phyloP scores from a whole-genome alignment of 371 early-diverging fungal species.

The Mucor piriformis region DNA sequence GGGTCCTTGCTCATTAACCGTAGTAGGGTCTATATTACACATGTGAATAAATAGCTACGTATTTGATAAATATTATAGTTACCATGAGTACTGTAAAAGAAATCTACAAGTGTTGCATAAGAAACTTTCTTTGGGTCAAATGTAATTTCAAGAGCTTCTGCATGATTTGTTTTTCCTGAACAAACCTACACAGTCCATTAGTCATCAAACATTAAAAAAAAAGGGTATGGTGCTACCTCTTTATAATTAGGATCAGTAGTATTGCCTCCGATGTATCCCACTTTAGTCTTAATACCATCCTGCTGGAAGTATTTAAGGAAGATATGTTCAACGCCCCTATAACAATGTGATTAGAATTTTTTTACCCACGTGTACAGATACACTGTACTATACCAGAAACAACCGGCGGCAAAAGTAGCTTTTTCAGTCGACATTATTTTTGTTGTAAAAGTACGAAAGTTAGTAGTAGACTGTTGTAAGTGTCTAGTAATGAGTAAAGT shows the following conservation, averaged over 20 bases:
- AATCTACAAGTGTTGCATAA: slow-evolving; percentile 74
- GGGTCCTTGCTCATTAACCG: slow-evolving; percentile 42
- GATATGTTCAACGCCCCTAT: slow-evolving; percentile 87
- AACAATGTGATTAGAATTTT: background rate
- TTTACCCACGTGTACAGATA: background rate
- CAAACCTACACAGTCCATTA: slow-evolving; percentile 52
- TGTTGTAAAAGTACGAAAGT: background rate
- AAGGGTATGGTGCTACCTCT: slow-evolving; percentile 39
- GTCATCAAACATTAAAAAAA: background rate
- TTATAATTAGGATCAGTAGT: slow-evolving; percentile 60
- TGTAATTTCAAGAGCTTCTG: slow-evolving; percentile 81
- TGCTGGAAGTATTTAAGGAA: slow-evolving; percentile 65
- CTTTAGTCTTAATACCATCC: slow-evolving; percentile 60
- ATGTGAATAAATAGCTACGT: background rate
- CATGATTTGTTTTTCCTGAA: slow-evolving; percentile 76
- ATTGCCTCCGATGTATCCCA: slow-evolving; percentile 86
- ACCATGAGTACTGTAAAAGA: slow-evolving; percentile 88
- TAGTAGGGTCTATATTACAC: slow-evolving; percentile 36
- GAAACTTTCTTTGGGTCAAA: slow-evolving; percentile 73
- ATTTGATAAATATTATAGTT: slow-evolving; percentile 28
- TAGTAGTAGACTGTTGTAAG: background rate
- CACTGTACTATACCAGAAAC: slow-evolving; percentile 36
- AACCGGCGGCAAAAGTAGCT: slow-evolving; percentile 47
- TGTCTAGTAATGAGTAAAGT: slow-evolving; percentile 12
- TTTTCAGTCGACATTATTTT: slow-evolving; percentile 25